Evolutionary conservation across 1,284 basidiomycete genomes (phyloP).

Genomic region (Acaromyces ingoldii): DNA sequence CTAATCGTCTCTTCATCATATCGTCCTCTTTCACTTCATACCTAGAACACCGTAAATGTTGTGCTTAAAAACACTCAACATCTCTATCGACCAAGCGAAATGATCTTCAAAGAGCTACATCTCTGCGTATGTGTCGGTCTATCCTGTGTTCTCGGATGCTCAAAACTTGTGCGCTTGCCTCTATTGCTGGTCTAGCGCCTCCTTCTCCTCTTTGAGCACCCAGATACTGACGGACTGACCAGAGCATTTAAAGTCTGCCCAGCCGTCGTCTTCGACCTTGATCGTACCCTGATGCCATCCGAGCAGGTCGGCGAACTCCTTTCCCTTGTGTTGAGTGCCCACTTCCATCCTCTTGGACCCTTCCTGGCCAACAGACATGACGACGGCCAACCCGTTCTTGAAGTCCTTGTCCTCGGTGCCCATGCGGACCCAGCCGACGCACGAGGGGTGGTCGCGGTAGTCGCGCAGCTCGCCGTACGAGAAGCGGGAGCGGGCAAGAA

Average conservation of each 20-base stretch:
- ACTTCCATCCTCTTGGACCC: constrained; percentile 34
- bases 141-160: too few relatives aligned
- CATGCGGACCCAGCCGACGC: constrained; percentile 31
- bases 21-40: too few relatives aligned
- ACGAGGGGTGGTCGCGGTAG: constrained; percentile 39
- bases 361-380: constrained; percentile 30
- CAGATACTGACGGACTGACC: constrained; percentile 24
- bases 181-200: too few relatives aligned
- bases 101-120: too few relatives aligned
- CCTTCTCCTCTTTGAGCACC: constrained; percentile 27
- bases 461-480: constrained; percentile 57
- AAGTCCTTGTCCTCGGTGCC: constrained; percentile 14
- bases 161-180: too few relatives aligned
- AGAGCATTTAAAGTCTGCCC: constrained; percentile 27
- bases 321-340: constrained; percentile 22
- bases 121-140: too few relatives aligned
- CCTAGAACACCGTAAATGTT: too few relatives aligned
- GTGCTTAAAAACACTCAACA: too few relatives aligned
- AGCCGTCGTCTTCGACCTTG: constrained; percentile 33
- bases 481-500: constrained; percentile 57
- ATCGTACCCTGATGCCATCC: constrained; percentile 28
- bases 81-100: too few relatives aligned
- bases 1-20: too few relatives aligned
- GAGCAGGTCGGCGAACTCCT: constrained; percentile 32
- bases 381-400: constrained; percentile 33